phyloP scores from a whole-genome alignment of 2,329 filamentous ascomycete species.

The Trichoderma sp. region DNA sequence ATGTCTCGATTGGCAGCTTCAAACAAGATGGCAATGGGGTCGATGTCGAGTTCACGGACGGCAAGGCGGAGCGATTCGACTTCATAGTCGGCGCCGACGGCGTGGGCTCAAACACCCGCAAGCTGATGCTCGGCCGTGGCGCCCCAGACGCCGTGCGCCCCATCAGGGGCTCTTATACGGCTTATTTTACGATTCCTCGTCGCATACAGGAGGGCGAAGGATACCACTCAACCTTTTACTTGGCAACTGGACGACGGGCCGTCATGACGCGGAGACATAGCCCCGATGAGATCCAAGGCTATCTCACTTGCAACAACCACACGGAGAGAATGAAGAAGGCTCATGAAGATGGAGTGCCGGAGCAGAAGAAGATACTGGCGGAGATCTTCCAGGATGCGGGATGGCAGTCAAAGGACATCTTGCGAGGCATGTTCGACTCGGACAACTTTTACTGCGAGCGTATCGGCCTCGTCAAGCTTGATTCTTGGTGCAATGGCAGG shows the following conservation, averaged over 20 bases:
- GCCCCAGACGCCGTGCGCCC: conserved; percentile 16
- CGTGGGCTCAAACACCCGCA: conserved; percentile 29
- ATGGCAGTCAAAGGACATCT: conserved; percentile 47
- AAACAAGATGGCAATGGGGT: conserved; percentile 31
- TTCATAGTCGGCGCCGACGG: conserved; percentile 32
- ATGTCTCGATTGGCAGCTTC: conserved; percentile 36
- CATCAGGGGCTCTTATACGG: conserved; percentile 35
- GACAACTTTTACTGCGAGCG: conserved; percentile 52
- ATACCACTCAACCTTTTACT: conserved; percentile 36
- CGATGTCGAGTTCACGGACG: conserved; percentile 29
- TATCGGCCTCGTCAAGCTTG: conserved; percentile 48
- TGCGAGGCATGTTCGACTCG: conserved; percentile 40
- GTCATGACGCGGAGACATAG: conserved; percentile 38
- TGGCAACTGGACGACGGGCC: conserved; percentile 42
- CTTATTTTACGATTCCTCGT: conserved; percentile 45
- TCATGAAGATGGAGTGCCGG: conserved; percentile 32
- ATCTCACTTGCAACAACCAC: conserved; percentile 34
- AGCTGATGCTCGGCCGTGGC: conserved; percentile 22
- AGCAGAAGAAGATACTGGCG: conserved; percentile 41
- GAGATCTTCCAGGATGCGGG: conserved; percentile 47
- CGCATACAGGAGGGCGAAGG: conserved; percentile 24
- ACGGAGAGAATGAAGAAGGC: conserved; percentile 33
- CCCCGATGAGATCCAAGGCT: conserved; percentile 34
- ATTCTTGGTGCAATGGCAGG: conserved; percentile 43
- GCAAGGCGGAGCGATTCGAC: conserved; percentile 29